Evolutionary conservation across 2,329 filamentous ascomycete genomes (phyloP).

Genomic region (Fusarium sp.): DNA sequence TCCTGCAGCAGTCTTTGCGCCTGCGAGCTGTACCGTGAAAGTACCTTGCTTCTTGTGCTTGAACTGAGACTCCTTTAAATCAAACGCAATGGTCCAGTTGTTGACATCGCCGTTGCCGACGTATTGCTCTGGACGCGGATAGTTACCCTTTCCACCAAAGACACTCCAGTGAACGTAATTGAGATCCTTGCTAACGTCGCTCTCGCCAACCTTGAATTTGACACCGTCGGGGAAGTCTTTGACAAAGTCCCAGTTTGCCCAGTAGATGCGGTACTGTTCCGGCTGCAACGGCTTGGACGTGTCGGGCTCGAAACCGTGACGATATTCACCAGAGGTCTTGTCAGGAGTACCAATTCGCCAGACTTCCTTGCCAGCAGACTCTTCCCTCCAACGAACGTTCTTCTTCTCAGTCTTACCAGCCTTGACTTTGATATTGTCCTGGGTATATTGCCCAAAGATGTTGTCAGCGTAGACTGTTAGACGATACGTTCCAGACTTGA

Average conservation of each 20-base stretch:
- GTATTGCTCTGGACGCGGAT: constrained; percentile 57
- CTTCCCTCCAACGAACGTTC: constrained; percentile 63
- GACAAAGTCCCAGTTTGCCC: constrained; percentile 69
- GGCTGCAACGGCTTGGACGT: constrained; percentile 62
- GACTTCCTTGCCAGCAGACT: constrained; percentile 68
- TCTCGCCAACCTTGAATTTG: constrained; percentile 67
- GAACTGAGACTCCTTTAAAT: constrained; percentile 58
- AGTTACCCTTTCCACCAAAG: constrained; percentile 68
- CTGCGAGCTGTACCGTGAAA: constrained; percentile 72
- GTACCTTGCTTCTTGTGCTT: constrained; percentile 61
- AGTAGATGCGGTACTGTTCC: constrained; percentile 72
- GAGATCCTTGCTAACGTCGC: constrained; percentile 61
- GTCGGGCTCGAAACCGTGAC: constrained; percentile 66
- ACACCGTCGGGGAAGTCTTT: constrained; percentile 70
- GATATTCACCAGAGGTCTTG: constrained; percentile 70
- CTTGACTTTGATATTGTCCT: constrained; percentile 62
- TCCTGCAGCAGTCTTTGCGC: constrained; percentile 70
- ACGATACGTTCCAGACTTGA: constrained; percentile 70
- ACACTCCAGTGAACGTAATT: constrained; percentile 77
- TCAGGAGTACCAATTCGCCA: constrained; percentile 74
- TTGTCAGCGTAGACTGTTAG: constrained; percentile 73
- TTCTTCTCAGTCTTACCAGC: constrained; percentile 54
- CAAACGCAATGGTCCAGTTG: constrained; percentile 70
- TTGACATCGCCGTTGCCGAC: constrained; percentile 61
- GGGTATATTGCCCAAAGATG: constrained; percentile 70